Evolutionary conservation across 1,284 basidiomycete species (phyloP), one percentile per base, ranked within the genome.

Genomic region (Naganishia sp.): DNA sequence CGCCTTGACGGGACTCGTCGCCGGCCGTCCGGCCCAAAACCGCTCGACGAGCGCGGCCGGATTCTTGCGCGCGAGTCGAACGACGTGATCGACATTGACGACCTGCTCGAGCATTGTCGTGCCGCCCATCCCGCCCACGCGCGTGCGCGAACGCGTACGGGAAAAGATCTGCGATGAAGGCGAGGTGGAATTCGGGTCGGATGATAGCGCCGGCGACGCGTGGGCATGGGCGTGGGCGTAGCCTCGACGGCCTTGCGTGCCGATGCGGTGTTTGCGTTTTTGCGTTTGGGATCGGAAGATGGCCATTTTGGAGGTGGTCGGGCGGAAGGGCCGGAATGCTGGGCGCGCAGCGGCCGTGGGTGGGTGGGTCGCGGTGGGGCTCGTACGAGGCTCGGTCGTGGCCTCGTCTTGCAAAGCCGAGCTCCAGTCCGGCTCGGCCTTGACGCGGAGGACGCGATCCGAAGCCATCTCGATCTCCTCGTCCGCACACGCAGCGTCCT

Each of bases 1-100:
- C 35, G 2, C 35, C 58, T 61, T 61, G 21, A 61, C 41, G n/a
- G 58, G 58, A 61, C 58, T 61, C 45, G 58, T 61, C 11, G 58
- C 58, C 47, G 58, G 50, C 28, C 41, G 35, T 3, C 58, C 58
- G 5, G 28, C 41, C 6, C 42, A 35, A 21, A 51, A 50, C 25
- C 58, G 58, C 2, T 61, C 58, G 10, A 61, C 58, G 21, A 61
- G 41, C 7, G 58, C 58, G 7, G 58, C 39, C n/a, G 58, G 58
- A 15, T 61, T 61, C 25, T 61, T 61, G 17, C 58, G 58, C 17
- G 58, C 58, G 21, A 61, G 31, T 21, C 58, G 32, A 15, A 61
- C 58, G 3, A 61, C 58, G 25, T 61, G 50, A 15, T 31, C 32
- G 2, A 61, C 58, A 21, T 61, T 61, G 10, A 47, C 58, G 17